Conservation (phyloP, 1,139 yeast species). For the Debaryomyces coudertii region DNA sequence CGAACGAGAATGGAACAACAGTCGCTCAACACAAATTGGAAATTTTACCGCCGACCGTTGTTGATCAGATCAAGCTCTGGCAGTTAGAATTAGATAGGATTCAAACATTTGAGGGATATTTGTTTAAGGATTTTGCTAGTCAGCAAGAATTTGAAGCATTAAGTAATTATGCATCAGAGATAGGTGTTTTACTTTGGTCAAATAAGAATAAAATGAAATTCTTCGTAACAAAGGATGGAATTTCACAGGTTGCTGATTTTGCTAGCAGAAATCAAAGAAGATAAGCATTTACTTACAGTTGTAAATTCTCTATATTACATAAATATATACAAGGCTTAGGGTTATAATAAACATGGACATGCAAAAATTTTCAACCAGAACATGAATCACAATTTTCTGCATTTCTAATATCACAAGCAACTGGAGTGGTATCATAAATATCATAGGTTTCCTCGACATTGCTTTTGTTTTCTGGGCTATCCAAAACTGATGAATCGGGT, state of each 20-base stretch:
- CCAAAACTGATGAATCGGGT: slow-evolving; percentile 9
- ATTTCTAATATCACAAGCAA: slow-evolving; percentile 41
- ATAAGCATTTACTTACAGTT: slow-evolving; percentile 3
- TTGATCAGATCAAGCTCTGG: slow-evolving; percentile 95
- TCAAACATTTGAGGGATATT: slow-evolving; percentile 82
- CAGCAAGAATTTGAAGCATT: slow-evolving; percentile 77
- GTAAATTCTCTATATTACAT: neutral
- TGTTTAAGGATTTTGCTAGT: slow-evolving; percentile 82
- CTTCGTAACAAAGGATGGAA: slow-evolving; percentile 83
- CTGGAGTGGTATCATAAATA: slow-evolving; percentile 38
- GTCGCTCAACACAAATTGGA: slow-evolving; percentile 54
- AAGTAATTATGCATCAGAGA: slow-evolving; percentile 79
- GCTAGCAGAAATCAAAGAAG: slow-evolving; percentile 62
- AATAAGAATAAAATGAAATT: slow-evolving; percentile 75
- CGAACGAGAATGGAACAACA: slow-evolving; percentile 24
- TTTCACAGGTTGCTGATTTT: slow-evolving; percentile 81
- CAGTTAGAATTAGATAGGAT: slow-evolving; percentile 94
- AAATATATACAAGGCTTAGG: slow-evolving; percentile 5
- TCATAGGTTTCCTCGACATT: slow-evolving; percentile 17
- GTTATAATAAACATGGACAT: slow-evolving; percentile 3
- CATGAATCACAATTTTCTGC: slow-evolving; percentile 51
- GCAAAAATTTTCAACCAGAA: slow-evolving; percentile 35
- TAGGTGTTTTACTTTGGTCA: slow-evolving; percentile 88
- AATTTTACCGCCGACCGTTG: slow-evolving; percentile 90
- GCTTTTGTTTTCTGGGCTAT: neutral